These are phyloP conservation scores for Urtica urens DNA, from an alignment of 306 rosid species.

Conservation along the genomic window DNA sequence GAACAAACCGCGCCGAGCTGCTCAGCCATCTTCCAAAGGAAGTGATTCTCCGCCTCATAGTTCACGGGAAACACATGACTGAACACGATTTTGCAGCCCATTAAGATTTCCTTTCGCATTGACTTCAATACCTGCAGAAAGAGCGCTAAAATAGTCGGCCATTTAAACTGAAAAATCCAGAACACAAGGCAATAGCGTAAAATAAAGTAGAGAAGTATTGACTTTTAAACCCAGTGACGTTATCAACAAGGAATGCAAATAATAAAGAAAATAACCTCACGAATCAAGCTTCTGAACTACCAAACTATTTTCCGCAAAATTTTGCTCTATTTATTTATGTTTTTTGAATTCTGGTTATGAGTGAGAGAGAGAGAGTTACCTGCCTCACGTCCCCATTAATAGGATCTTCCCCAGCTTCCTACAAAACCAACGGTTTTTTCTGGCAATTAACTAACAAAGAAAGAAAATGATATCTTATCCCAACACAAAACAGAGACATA, in stretches of 20 bases:
- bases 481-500: constrained; percentile 23
- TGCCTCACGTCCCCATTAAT: constrained; percentile 67
- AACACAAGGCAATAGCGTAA: too few species aligned
- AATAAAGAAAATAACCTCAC: too few species aligned
- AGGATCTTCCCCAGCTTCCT: constrained; percentile 44
- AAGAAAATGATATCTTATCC: constrained; percentile 1
- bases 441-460: constrained; percentile 21
- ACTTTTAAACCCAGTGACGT: too few species aligned
- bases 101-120: constrained; percentile 33
- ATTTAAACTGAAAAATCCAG: too few species aligned
- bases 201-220: too few species aligned
- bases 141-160: too few species aligned
- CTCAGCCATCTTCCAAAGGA: constrained; percentile 66
- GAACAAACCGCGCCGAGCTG: constrained; percentile 72
- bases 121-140: constrained; percentile 46
- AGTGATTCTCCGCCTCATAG: constrained; percentile 33
- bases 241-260: too few species aligned
- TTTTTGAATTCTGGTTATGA: too few species aligned
- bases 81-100: constrained; percentile 55
- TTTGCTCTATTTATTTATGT: too few species aligned
- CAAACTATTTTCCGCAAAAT: too few species aligned
- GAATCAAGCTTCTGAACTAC: too few species aligned
- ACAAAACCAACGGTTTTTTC: constrained; percentile 21
- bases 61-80: constrained; percentile 46
- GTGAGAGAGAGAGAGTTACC: constrained; percentile 28